phyloP scores from a whole-genome alignment of 2,329 filamentous ascomycete species.

The Ascochyta pisi region DNA sequence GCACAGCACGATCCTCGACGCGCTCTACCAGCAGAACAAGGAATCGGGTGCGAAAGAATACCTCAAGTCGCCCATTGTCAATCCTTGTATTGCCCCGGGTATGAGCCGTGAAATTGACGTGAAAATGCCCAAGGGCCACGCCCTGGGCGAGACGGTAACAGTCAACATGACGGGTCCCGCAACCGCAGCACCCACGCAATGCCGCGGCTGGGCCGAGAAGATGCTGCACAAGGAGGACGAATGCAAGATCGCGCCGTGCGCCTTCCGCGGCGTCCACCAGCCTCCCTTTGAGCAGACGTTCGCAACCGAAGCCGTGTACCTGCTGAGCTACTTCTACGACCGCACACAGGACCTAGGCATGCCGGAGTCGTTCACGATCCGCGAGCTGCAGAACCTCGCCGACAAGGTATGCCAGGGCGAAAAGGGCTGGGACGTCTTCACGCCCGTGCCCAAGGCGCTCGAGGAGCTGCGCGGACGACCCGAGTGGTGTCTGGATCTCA shows the following conservation, averaged over 20 bases:
- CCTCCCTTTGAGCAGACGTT: constrained; percentile 93
- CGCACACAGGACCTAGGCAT: constrained; percentile 92
- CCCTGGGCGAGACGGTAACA: constrained; percentile 68
- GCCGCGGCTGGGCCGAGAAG: constrained; percentile 87
- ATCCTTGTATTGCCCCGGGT: constrained; percentile 86
- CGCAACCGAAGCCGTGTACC: constrained; percentile 86
- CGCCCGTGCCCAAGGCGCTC: constrained; percentile 75
- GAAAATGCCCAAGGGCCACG: constrained; percentile 69
- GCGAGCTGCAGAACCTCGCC: constrained; percentile 86
- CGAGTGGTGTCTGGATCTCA: constrained; percentile 93
- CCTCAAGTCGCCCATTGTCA: constrained; percentile 73
- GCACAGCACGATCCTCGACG: constrained; percentile 76
- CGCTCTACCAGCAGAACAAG: constrained; percentile 69
- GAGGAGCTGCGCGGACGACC: constrained; percentile 81
- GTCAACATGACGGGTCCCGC: constrained; percentile 90
- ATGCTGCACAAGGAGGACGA: constrained; percentile 85
- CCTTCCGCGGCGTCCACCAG: constrained; percentile 97
- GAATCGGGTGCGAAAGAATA: constrained; percentile 60
- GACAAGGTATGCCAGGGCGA: constrained; percentile 84
- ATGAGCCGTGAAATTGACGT: constrained; percentile 78
- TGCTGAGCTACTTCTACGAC: constrained; percentile 98
- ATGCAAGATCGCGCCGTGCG: constrained; percentile 88
- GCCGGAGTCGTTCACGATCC: constrained; percentile 95
- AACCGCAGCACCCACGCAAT: constrained; percentile 79
- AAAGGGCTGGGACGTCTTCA: constrained; percentile 80